A percentile compares a stretch with the other conserved stretches of the same genome.
Conservation (phyloP, 2,329 filamentous ascomycete species). For the Sordariomycetes sp. region DNA sequence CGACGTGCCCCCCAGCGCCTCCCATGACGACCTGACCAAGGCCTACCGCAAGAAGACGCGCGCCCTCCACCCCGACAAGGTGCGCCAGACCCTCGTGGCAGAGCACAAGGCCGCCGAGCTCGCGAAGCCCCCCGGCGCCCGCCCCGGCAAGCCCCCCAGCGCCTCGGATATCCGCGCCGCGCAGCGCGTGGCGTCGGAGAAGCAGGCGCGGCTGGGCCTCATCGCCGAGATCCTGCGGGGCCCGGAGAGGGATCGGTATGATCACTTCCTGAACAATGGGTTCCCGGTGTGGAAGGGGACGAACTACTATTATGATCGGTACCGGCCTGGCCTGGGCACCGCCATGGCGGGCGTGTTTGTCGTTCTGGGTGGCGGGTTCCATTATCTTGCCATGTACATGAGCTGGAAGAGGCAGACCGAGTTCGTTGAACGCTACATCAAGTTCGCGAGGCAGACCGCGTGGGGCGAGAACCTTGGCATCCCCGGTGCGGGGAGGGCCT, state of each 20-base stretch:
- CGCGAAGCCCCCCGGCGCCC: conserved; percentile 44
- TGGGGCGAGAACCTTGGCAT: conserved; percentile 77
- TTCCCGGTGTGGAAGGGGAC: conserved; percentile 96
- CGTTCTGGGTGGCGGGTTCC: conserved; percentile 68
- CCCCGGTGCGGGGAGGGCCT: conserved; percentile 30
- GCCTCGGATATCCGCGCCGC: conserved; percentile 64
- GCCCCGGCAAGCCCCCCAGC: conserved; percentile 57
- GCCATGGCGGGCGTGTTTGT: conserved; percentile 74
- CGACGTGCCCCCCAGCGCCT: conserved; percentile 59
- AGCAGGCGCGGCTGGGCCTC: conserved; percentile 72
- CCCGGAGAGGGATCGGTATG: conserved; percentile 71
- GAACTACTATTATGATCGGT: conserved; percentile 94
- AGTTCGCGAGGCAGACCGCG: conserved; percentile 72
- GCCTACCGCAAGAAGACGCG: conserved; percentile 83
- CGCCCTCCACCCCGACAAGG: conserved; percentile 87
- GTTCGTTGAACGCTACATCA: conserved; percentile 85
- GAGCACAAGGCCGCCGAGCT: conserved; percentile 43
- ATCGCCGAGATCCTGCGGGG: conserved; percentile 80
- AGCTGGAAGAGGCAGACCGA: conserved; percentile 82
- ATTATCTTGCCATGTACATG: conserved; percentile 78
- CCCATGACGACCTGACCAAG: conserved; percentile 80
- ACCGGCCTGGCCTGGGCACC: conserved; percentile 77
- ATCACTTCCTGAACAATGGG: conserved; percentile 84
- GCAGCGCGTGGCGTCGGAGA: conserved; percentile 68
- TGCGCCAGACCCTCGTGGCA: conserved; percentile 67